Evolutionary conservation across 1,284 basidiomycete genomes (phyloP).

Genomic region (Wallemia mellicola): DNA sequence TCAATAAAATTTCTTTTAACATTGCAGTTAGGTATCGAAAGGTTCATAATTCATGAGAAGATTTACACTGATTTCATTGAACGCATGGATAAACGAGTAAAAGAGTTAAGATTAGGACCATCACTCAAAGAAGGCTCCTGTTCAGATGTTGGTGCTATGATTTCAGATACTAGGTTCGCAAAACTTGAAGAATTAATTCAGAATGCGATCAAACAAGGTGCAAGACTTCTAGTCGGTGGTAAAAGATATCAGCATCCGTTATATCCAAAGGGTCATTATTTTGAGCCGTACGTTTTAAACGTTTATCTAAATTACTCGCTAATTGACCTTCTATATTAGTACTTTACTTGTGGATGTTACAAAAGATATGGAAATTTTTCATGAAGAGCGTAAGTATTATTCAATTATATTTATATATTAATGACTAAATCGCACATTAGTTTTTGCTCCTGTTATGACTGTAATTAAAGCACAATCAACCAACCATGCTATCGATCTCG

Average conservation of each 20-base stretch:
- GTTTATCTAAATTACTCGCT: conserved; percentile 29
- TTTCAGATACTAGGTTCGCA: background rate
- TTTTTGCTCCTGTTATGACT: conserved; percentile 65
- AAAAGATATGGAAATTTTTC: conserved; percentile 41
- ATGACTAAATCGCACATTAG: conserved; percentile 16
- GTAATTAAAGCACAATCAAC: conserved; percentile 50
- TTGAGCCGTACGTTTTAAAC: conserved; percentile 32
- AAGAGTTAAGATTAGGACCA: conserved; percentile 30
- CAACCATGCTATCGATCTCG: conserved; percentile 52
- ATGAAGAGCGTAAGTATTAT: conserved; percentile 33
- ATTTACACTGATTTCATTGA: conserved; percentile 43
- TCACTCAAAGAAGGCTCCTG: conserved; percentile 7
- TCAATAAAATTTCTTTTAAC: background rate
- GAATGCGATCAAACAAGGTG: conserved; percentile 34
- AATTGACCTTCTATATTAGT: conserved; percentile 50
- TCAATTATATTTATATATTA: background rate
- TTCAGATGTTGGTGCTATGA: conserved; percentile 9
- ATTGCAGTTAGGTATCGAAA: conserved; percentile 31
- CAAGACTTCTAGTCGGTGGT: conserved; percentile 37
- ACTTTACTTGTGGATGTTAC: conserved; percentile 60
- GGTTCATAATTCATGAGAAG: conserved; percentile 48
- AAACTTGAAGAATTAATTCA: conserved; percentile 10
- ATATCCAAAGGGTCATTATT: conserved; percentile 18
- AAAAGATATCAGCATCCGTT: conserved; percentile 28
- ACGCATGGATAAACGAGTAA: conserved; percentile 30